Percentiles rank a stretch among this genome's conserved stretches.
Conservation (phyloP, 169 alveolate genomes). For the Plasmodium gaboni region DNA sequence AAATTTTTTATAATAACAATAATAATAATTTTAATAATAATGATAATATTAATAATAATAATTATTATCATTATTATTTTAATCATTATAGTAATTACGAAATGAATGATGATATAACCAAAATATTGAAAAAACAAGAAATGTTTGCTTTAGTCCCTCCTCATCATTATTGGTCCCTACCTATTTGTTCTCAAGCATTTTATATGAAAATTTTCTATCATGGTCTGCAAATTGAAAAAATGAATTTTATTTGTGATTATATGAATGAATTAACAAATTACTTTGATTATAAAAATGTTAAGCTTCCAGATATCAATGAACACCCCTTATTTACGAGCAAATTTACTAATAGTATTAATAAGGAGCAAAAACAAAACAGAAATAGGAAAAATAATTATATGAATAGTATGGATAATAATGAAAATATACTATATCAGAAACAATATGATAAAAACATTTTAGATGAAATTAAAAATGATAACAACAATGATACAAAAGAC, state of each 20-base stretch:
- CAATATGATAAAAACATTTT: background rate
- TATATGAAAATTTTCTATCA: constrained; percentile 70
- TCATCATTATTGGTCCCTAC: constrained; percentile 79
- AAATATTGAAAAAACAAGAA: constrained; percentile 68
- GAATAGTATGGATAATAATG: background rate
- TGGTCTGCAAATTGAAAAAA: constrained; percentile 73
- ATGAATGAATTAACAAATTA: constrained; percentile 37
- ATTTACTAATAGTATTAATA: constrained; percentile 12
- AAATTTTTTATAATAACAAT: constrained; percentile 2
- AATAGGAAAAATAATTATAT: background rate
- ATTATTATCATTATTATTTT: too few relatives aligned
- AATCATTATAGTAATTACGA: constrained; percentile 16
- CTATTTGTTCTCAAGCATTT: constrained; percentile 66
- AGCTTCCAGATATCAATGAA: constrained; percentile 53
- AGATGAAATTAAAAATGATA: background rate
- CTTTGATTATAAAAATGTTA: constrained; percentile 42
- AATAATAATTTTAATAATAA: background rate
- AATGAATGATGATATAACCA: constrained; percentile 75
- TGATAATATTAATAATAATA: too few relatives aligned
- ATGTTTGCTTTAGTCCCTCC: constrained; percentile 78
- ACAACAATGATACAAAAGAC: background rate
- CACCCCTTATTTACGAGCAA: constrained; percentile 11
- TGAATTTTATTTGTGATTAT: constrained; percentile 67
- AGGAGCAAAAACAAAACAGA: background rate
- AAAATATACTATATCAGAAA: background rate